Conservation (phyloP, 2,329 filamentous ascomycete genomes). For the Pleurostoma richardsiae region DNA sequence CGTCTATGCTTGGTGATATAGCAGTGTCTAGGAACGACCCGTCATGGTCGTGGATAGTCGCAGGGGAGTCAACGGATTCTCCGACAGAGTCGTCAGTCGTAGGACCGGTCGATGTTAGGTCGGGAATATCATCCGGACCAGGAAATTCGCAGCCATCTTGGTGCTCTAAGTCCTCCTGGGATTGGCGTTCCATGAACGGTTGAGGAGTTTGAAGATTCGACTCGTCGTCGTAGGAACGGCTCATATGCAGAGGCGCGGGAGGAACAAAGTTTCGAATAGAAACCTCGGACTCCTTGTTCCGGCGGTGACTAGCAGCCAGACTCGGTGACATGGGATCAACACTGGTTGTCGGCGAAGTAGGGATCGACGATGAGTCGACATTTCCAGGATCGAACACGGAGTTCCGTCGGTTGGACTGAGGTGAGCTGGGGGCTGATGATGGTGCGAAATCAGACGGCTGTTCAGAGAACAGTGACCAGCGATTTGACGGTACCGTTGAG, state of each 20-base stretch:
- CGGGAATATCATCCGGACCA: constrained; percentile 19
- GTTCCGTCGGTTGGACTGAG: constrained; percentile 65
- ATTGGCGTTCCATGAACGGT: neutral
- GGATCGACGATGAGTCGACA: constrained; percentile 67
- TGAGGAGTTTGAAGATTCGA: constrained; percentile 7
- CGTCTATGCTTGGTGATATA: constrained; percentile 13
- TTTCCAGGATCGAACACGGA: constrained; percentile 76
- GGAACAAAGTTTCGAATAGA: constrained; percentile 44
- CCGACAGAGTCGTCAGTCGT: constrained; percentile 28
- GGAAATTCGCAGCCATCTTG: constrained; percentile 23
- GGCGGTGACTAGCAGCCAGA: constrained; percentile 41
- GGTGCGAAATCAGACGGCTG: constrained; percentile 58
- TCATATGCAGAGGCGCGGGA: constrained; percentile 22
- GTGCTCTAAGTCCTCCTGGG: constrained; percentile 17
- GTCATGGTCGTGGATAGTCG: constrained; percentile 9
- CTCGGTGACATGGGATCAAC: constrained; percentile 62
- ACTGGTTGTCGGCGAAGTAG: constrained; percentile 78
- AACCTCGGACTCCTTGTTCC: constrained; percentile 51
- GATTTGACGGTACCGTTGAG: constrained; percentile 41
- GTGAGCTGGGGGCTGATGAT: constrained; percentile 78
- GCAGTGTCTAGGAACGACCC: constrained; percentile 1
- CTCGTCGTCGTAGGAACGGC: constrained; percentile 7
- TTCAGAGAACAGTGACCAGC: constrained; percentile 62
- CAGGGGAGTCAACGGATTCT: constrained; percentile 17
- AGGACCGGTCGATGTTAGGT: constrained; percentile 16